These are phyloP conservation scores for Stagonosporopsis tanaceti DNA, from an alignment of 2,329 filamentous ascomycete species.

Conservation along the genomic window DNA sequence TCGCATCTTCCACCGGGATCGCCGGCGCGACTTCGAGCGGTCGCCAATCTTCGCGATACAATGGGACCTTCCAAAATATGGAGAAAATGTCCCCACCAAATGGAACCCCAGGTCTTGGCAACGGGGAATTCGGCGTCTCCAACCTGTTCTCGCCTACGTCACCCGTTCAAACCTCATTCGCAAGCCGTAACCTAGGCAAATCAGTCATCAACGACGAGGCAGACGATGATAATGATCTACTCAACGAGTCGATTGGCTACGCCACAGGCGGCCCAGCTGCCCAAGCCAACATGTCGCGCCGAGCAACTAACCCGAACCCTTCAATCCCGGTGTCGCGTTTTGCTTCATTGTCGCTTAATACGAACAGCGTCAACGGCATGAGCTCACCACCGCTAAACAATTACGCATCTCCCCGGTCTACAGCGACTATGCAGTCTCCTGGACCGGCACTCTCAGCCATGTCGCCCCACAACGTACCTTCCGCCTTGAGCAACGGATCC, in stretches of 20 bases:
- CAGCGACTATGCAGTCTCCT: constrained; percentile 60
- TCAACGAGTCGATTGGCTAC: constrained; percentile 75
- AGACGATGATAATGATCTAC: constrained; percentile 76
- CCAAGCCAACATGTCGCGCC: constrained; percentile 64
- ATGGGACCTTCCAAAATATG: constrained; percentile 67
- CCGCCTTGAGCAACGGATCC: constrained; percentile 58
- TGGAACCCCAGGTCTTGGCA: constrained; percentile 60
- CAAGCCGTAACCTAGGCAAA: constrained; percentile 69
- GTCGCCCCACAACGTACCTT: constrained; percentile 65
- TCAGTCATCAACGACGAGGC: constrained; percentile 74
- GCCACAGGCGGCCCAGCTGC: constrained; percentile 70
- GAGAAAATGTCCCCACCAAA: constrained; percentile 70
- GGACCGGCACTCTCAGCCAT: constrained; percentile 51
- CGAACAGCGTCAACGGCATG: constrained; percentile 57
- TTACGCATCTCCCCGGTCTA: constrained; percentile 56
- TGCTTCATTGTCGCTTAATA: constrained; percentile 74
- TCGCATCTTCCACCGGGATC: constrained; percentile 57
- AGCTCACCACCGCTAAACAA: constrained; percentile 62
- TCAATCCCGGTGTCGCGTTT: constrained; percentile 75
- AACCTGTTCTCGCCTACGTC: constrained; percentile 77
- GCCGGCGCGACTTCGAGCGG: constrained; percentile 48
- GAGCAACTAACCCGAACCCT: constrained; percentile 75
- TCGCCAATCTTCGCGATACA: constrained; percentile 68
- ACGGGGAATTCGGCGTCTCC: constrained; percentile 68
- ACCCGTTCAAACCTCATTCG: constrained; percentile 74